Evolutionary conservation across 2,329 filamentous ascomycete genomes (phyloP).

Genomic region (Paraphoma sp.): DNA sequence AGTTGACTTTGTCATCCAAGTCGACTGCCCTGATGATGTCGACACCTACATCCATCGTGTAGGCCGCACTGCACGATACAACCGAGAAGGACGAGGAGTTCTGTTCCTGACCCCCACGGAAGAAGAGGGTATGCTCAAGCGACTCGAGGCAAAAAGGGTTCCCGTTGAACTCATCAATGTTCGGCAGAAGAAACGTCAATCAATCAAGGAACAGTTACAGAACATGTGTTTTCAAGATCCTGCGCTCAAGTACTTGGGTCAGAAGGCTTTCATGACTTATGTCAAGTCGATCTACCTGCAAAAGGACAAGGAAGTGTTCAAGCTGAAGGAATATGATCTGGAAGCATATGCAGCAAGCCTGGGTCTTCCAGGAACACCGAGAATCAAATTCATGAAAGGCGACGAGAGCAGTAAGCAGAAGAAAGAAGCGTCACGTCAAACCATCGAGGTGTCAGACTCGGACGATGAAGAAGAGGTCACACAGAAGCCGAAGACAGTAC

Average conservation of each 20-base stretch:
- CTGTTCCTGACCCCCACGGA: conserved; percentile 92
- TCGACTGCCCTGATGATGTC: conserved; percentile 95
- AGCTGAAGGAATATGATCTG: conserved; percentile 80
- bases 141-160: conserved; percentile 87
- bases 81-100: conserved; percentile 85
- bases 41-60: conserved; percentile 98
- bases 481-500: conserved; percentile 69
- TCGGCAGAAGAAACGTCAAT: conserved; percentile 86
- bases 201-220: conserved; percentile 83
- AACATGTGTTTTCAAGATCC: conserved; percentile 96
- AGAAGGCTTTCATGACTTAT: conserved; percentile 95
- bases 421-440: conserved; percentile 82
- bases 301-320: conserved; percentile 90
- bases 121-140: conserved; percentile 86
- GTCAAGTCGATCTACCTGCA: conserved; percentile 84
- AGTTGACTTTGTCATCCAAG: conserved; percentile 98
- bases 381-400: conserved; percentile 91
- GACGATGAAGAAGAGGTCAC: conserved; percentile 62
- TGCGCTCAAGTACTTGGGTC: conserved; percentile 90
- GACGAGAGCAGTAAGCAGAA: conserved; percentile 78
- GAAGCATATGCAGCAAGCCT: conserved; percentile 86
- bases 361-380: conserved; percentile 87
- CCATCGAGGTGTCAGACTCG: conserved; percentile 64
- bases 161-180: conserved; percentile 87
- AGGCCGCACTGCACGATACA: conserved; percentile 91